These are phyloP conservation scores for Saccharomycopsis sp. DNA, from an alignment of 805 yeast species.

Conservation along the genomic window DNA sequence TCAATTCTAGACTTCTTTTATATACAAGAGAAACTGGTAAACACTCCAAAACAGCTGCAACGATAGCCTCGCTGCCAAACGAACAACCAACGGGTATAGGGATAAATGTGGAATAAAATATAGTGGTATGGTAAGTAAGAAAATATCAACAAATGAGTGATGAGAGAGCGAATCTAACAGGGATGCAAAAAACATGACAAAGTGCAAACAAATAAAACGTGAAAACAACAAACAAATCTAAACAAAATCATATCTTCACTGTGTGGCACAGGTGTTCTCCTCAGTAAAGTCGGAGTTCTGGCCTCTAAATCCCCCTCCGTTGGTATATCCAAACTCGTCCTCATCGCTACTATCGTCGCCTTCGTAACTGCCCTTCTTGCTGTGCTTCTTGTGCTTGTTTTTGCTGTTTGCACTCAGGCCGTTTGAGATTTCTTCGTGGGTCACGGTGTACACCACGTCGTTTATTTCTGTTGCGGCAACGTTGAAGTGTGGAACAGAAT, in stretches of 20 bases:
- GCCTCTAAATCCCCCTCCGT: conserved; percentile 23
- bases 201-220: background rate
- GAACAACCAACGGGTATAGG: no score
- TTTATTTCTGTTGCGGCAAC: conserved; percentile 28
- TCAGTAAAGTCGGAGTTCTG: conserved; percentile 9
- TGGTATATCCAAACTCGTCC: conserved; percentile 18
- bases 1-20: no score
- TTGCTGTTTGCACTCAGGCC: background rate
- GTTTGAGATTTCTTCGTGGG: conserved; percentile 19
- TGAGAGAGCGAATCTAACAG: no score
- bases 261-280: conserved; percentile 14
- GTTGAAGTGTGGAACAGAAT: conserved; percentile 14
- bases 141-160: no score
- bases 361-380: conserved; percentile 22
- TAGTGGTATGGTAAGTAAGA: no score
- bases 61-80: no score
- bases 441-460: conserved; percentile 26
- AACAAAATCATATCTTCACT: background rate
- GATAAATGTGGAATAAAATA: no score
- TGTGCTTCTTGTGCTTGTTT: background rate
- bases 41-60: no score
- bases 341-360: conserved; percentile 14
- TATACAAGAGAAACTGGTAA: no score
- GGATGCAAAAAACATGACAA: no score
- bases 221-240: background rate